Conservation (phyloP, 2,329 filamentous ascomycete species). For the Lizonia empirigonia region DNA sequence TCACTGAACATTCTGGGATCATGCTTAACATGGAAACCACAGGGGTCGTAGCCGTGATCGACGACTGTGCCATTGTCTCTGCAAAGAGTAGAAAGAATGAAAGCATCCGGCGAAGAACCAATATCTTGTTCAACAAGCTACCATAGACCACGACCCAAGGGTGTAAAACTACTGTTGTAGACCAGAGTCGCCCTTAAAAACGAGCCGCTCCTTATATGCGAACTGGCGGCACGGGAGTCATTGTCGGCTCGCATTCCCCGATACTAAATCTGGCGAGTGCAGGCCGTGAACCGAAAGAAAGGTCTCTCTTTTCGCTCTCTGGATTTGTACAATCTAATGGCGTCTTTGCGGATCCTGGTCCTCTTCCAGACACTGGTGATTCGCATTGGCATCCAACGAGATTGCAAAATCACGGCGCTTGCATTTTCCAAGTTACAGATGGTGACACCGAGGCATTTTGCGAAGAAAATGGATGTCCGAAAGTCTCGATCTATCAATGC, state of each 20-base stretch:
- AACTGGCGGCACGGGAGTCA: neutral
- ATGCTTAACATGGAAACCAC: constrained; percentile 17
- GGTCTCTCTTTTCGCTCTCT: too few species aligned
- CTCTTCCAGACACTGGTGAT: neutral
- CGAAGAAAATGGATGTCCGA: neutral
- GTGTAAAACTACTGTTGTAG: neutral
- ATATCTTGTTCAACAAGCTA: neutral
- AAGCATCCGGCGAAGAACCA: neutral
- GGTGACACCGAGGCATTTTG: neutral
- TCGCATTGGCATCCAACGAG: neutral
- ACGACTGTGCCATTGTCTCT: constrained; percentile 1
- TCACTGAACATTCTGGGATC: constrained; percentile 18
- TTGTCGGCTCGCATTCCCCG: neutral
- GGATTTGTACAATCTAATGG: too few species aligned
- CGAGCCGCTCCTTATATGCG: constrained; percentile 3
- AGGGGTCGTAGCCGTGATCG: constrained; percentile 5
- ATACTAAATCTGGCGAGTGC: neutral
- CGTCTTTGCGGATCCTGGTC: neutral
- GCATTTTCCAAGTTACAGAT: neutral
- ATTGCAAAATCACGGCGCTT: neutral
- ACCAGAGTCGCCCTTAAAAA: neutral
- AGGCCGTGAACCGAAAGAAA: neutral
- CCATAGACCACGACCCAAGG: neutral
- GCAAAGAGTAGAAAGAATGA: constrained; percentile 1
- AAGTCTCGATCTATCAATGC: neutral